phyloP scores from a whole-genome alignment of 345 rosid genomes.

The Cardamine resedifolia region DNA sequence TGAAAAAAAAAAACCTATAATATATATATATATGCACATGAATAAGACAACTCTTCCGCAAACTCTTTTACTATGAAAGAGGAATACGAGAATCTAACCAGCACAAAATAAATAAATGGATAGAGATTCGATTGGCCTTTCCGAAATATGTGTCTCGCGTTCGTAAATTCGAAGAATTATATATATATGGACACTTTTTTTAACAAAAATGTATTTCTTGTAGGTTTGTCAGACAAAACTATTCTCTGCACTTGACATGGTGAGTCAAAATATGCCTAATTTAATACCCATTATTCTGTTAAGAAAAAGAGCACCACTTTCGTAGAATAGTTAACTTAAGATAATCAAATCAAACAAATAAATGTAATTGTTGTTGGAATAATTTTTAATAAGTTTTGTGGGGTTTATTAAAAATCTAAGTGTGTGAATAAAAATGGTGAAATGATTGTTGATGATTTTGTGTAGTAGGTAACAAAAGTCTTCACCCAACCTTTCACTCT shows the following conservation, averaged over 20 bases:
- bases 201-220: slow-evolving; percentile 20
- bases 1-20: too few relatives aligned
- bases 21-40: too few relatives aligned
- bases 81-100: slow-evolving; percentile 19
- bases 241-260: slow-evolving; percentile 35
- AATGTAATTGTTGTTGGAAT: not conserved
- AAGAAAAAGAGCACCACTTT: not conserved
- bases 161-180: slow-evolving; percentile 31
- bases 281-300: slow-evolving; percentile 7
- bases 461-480: too few relatives aligned
- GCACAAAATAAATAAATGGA: not conserved
- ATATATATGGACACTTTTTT: slow-evolving; percentile 13
- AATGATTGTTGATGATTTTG: too few relatives aligned
- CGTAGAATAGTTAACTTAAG: slow-evolving; percentile 8
- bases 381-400: too few relatives aligned
- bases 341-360: not conserved
- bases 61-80: not conserved
- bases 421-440: too few relatives aligned
- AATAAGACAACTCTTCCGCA: too few relatives aligned
- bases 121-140: slow-evolving; percentile 34
- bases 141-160: slow-evolving; percentile 32
- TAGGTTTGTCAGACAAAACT: slow-evolving; percentile 28
- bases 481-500: too few relatives aligned
- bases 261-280: slow-evolving; percentile 32
- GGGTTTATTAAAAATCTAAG: too few relatives aligned